phyloP scores from a whole-genome alignment of 2,329 filamentous ascomycete genomes.

The Alternaria brassicae region DNA sequence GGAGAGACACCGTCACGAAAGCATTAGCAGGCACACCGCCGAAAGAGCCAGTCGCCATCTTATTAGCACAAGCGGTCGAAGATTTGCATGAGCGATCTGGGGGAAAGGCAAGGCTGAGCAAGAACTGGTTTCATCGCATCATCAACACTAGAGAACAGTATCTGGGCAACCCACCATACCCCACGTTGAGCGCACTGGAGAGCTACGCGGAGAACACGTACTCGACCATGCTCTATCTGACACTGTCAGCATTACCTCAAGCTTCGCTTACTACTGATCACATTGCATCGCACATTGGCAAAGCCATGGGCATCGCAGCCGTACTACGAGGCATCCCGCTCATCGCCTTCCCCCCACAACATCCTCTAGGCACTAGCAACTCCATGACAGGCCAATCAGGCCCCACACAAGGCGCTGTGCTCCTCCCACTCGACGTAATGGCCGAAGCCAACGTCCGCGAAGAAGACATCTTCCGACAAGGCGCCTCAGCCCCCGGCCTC shows the following conservation, averaged over 20 bases:
- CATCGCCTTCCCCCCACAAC: slow-evolving; percentile 77
- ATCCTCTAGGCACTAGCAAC: slow-evolving; percentile 58
- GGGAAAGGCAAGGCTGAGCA: slow-evolving; percentile 60
- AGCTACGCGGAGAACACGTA: slow-evolving; percentile 95
- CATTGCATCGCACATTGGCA: slow-evolving; percentile 92
- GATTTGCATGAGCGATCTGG: slow-evolving; percentile 59
- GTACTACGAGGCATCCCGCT: slow-evolving; percentile 87
- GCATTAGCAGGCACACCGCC: slow-evolving; percentile 80
- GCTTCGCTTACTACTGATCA: slow-evolving; percentile 87
- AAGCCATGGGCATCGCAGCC: slow-evolving; percentile 86
- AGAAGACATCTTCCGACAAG: slow-evolving; percentile 85
- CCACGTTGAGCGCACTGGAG: slow-evolving; percentile 75
- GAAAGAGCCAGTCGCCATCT: slow-evolving; percentile 87
- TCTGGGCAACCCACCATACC: slow-evolving; percentile 82
- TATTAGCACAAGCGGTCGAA: slow-evolving; percentile 76
- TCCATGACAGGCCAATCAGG: slow-evolving; percentile 48
- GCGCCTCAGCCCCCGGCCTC: slow-evolving; percentile 78
- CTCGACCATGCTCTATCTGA: slow-evolving; percentile 88
- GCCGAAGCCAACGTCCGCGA: slow-evolving; percentile 80
- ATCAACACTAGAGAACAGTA: slow-evolving; percentile 83
- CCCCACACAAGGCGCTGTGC: slow-evolving; percentile 68
- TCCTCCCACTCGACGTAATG: slow-evolving; percentile 90
- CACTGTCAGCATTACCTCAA: slow-evolving; percentile 78
- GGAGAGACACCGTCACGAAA: slow-evolving; percentile 82
- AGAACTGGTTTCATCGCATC: slow-evolving; percentile 68